Evolutionary conservation across 129 eudicot species (phyloP), one percentile per base, ranked within the genome.

Genomic region (Cynara cardunculus): DNA sequence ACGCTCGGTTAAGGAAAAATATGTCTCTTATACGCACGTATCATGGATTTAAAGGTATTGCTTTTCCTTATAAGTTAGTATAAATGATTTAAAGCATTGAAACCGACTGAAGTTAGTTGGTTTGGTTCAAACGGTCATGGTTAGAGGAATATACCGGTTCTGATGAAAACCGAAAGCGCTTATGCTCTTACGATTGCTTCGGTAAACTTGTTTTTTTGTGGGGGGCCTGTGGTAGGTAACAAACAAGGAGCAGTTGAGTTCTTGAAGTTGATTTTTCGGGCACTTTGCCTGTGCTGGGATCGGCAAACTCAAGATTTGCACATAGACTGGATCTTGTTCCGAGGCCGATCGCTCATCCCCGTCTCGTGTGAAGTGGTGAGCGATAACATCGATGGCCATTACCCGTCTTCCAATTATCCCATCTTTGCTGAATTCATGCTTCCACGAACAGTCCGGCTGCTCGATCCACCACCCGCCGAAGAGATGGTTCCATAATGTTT

Each of bases 271-370:
- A 86, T 96, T 14, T 91, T 96, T 64, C 80, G 99, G 72, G 99
- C 99, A 24, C 91, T 96, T 78, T 96, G 99, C 87, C 86, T 96
- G 78, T 96, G 99, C 72, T 96, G 99, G 99, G 99, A 96, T 89
- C 96, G 97, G 14, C 99, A 95, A 85, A 95, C 99, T 30, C 99
- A 95, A 85, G 99, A 95, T 89, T 82, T 96, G 72, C 99, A 96
- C 53, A 79, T 81, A 1, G 99, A 96, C 73, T 96, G 99, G 98
- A 92, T 96, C 53, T 86, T 96, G 44, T 92, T 84, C 74, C 79
- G 99, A 74, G 99, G 99, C 28, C 77, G 99, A 87, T 88, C 93
- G 16, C 80, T 92, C 62, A 82, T 87, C 16, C 99, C 99, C 0
- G 97, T 96, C 67, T 88, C 89, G 14, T 90, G 93, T 75, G 99